These are phyloP conservation scores for Plantago ovata DNA, from an alignment of 257 asterid species.

Conservation along the genomic window DNA sequence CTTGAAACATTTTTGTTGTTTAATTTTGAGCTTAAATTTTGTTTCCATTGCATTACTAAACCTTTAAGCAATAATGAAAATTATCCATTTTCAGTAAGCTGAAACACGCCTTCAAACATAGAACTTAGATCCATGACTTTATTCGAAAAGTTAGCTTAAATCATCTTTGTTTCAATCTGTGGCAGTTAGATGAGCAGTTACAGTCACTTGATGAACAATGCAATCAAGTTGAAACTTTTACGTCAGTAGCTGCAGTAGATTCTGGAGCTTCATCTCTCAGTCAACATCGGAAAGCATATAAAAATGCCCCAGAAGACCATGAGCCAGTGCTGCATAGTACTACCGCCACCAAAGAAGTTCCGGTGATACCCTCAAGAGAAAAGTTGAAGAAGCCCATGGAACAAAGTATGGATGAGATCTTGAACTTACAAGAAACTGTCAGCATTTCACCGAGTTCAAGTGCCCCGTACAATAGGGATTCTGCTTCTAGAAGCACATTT, in stretches of 20 bases:
- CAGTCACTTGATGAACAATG: conserved; percentile 25
- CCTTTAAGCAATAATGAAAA: too few relatives aligned
- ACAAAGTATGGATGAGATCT: conserved; percentile 22
- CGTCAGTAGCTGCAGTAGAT: conserved; percentile 26
- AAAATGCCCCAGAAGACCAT: neutral
- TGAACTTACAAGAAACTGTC: conserved; percentile 12
- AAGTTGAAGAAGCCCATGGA: conserved; percentile 13
- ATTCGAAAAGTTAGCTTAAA: too few relatives aligned
- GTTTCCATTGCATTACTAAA: too few relatives aligned
- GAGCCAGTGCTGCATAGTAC: conserved; percentile 18
- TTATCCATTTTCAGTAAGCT: too few relatives aligned
- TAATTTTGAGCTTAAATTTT: too few relatives aligned
- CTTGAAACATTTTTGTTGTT: too few relatives aligned
- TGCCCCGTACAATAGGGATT: conserved; percentile 17
- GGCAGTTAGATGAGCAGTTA: conserved; percentile 40
- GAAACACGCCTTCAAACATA: too few relatives aligned
- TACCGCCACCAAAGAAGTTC: conserved; percentile 6
- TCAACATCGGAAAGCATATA: conserved; percentile 19
- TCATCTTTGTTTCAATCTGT: conserved; percentile 7
- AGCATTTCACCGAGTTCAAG: conserved; percentile 11
- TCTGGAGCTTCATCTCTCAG: conserved; percentile 17
- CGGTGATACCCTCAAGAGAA: conserved; percentile 22
- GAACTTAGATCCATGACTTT: too few relatives aligned
- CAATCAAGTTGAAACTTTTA: conserved; percentile 19
- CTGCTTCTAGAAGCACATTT: conserved; percentile 30